These are phyloP conservation scores for Porphyra umbilicalis DNA, from an alignment of 31 red algal species.

Conservation along the genomic window DNA sequence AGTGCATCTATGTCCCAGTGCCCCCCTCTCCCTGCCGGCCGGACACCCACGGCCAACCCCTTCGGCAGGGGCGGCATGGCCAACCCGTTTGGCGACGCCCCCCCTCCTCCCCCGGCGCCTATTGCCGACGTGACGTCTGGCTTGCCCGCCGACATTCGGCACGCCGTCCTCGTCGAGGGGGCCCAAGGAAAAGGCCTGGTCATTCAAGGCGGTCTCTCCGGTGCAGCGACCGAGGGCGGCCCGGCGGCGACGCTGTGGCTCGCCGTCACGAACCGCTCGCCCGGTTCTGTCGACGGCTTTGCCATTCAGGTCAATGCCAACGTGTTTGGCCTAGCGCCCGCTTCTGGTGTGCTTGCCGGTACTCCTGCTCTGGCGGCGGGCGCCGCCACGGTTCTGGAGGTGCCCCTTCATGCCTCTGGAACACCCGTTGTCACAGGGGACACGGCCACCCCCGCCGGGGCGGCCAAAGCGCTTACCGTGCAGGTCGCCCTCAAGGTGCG, in stretches of 20 bases:
- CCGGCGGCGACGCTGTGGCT: constrained; percentile 18
- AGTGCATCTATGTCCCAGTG: not conserved
- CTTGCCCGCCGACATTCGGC: constrained; percentile 2
- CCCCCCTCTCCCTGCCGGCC: not conserved
- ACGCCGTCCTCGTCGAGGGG: not conserved
- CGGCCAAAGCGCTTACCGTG: constrained; percentile 19
- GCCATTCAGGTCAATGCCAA: constrained; percentile 76
- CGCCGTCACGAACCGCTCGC: constrained; percentile 12
- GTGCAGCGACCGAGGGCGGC: not conserved
- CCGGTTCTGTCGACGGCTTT: constrained; percentile 20
- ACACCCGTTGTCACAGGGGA: not conserved
- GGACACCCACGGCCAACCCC: not conserved
- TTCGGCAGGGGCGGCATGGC: not conserved
- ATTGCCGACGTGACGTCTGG: not conserved
- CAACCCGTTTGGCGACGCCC: not conserved
- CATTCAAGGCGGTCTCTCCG: constrained; percentile 5
- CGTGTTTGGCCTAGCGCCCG: constrained; percentile 43
- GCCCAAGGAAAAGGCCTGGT: constrained; percentile 34
- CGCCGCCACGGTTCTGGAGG: constrained; percentile 3
- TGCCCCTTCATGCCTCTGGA: constrained; percentile 13
- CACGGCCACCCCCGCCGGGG: constrained; percentile 11
- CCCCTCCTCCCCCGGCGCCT: not conserved
- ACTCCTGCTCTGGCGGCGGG: constrained; percentile 8
- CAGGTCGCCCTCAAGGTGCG: constrained; percentile 70
- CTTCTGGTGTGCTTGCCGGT: constrained; percentile 2